Base-by-base conservation (phyloP, 164 flowering plant species). In the Dillenia suffruticosa region DNA sequence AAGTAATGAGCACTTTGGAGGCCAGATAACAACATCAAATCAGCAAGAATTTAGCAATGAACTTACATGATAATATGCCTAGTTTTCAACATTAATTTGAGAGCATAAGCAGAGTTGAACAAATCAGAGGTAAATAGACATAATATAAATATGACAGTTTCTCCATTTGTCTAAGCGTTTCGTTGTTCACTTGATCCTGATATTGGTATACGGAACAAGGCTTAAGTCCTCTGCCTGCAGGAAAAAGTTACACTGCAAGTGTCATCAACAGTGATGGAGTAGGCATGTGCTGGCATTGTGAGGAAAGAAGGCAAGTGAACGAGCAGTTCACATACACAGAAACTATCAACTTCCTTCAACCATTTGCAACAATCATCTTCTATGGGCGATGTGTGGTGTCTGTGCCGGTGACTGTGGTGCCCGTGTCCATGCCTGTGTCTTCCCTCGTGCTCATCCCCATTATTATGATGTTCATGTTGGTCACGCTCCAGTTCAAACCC, bases 311-410 rank as follows among this genome's bases (percentile, higher is more conserved):
- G 92, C 70, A 86, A 61, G 43, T 52, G 74, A 57, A 63, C 66
- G 11, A 86, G 64, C 48, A 82, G 2, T 3, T 74, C 81, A 61
- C 92, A 86, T 6, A 84, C 83, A 58, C 92, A 86, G 15, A 68
- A 71, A 13, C 45, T 43, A 57, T 86, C 87, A 13, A 85, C 43
- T 59, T 70, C 56, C 60, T 53, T 58, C 59, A 81, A 44, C 93
- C 88, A 87, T 19, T 74, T 48, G 62, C 93, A 87, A 55, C 93
- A 87, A 10, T 79, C 71, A 4, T 51, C 54, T 44, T 68, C 66
- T 8, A 10, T 60, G 0, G 64, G 65, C 0, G 80, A 12, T 9
- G 44, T 58, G 3, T 26, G 63, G 51, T 62, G 70, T 10, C 24
- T 15, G 44, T 46, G 83, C 9, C 54, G 24, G 40, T 51, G 75